A percentile compares a stretch with the other conserved stretches of the same genome.
Evolutionary conservation across 129 eudicot species (phyloP).

Genomic region (Apium graveolens): DNA sequence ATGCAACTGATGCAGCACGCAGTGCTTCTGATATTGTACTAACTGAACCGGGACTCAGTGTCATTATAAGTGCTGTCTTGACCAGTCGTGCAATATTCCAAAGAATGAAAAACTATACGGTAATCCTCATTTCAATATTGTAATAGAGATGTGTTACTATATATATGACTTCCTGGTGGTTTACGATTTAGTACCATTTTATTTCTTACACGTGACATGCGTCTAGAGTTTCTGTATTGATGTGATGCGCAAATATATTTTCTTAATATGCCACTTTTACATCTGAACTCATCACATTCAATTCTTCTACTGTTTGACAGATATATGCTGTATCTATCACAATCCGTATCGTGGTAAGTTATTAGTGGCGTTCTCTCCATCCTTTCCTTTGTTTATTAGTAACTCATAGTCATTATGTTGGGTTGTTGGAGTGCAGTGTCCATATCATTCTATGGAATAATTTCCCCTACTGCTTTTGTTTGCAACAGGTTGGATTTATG

Average conservation of each 20-base stretch:
- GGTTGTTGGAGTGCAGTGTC: neutral
- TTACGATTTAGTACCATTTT: neutral
- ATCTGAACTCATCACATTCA: neutral
- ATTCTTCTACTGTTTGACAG: constrained; percentile 33
- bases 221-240: neutral
- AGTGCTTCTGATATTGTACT: constrained; percentile 72
- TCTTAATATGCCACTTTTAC: neutral
- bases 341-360: constrained; percentile 96
- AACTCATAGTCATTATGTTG: constrained; percentile 1
- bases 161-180: neutral
- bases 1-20: constrained; percentile 81
- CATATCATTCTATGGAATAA: neutral
- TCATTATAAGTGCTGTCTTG: constrained; percentile 73
- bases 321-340: constrained; percentile 98
- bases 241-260: neutral
- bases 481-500: constrained; percentile 89
- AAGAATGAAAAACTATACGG: constrained; percentile 74
- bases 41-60: constrained; percentile 73
- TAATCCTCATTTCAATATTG: constrained; percentile 7
- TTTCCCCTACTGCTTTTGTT: constrained; percentile 9
- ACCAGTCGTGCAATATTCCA: constrained; percentile 71
- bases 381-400: neutral
- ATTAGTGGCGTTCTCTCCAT: neutral
- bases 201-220: neutral
- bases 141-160: neutral